A percentile compares a stretch with the other conserved stretches of the same genome.
Conservation (phyloP, 805 yeast species). For the Suhomyces canberraensis region DNA sequence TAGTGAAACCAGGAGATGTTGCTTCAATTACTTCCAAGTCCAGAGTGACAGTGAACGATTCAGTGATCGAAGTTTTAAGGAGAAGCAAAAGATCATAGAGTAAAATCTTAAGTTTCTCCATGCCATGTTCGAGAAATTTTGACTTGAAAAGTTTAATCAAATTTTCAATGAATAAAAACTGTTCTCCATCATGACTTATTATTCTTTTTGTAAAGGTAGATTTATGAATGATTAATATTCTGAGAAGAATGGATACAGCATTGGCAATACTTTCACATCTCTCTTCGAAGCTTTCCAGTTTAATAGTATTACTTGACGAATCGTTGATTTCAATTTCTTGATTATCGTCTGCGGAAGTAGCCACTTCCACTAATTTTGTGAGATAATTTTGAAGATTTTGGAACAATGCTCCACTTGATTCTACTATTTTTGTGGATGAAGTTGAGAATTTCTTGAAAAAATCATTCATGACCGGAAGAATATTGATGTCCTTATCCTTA, state of each 20-base stretch:
- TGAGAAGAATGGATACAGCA: constrained; percentile 47
- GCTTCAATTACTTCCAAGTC: constrained; percentile 1
- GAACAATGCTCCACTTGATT: constrained; percentile 20
- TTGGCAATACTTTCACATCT: constrained; percentile 11
- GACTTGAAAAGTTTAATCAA: constrained; percentile 46
- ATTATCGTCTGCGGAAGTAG: constrained; percentile 7
- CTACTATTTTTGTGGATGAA: constrained; percentile 21
- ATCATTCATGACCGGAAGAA: constrained; percentile 40
- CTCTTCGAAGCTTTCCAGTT: neutral
- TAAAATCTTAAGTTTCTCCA: constrained; percentile 52
- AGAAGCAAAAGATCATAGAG: constrained; percentile 58
- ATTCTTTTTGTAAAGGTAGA: constrained; percentile 41
- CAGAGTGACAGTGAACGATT: constrained; percentile 4
- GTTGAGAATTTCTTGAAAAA: constrained; percentile 48
- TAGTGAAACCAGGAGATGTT: constrained; percentile 2
- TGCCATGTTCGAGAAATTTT: constrained; percentile 28
- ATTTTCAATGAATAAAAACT: constrained; percentile 46
- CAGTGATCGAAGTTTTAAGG: constrained; percentile 41
- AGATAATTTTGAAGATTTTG: constrained; percentile 20
- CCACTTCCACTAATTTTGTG: constrained; percentile 16
- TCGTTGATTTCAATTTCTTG: neutral
- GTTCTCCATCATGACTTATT: constrained; percentile 39
- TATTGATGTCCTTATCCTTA: constrained; percentile 12
- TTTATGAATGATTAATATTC: constrained; percentile 59
- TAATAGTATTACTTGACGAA: too few species aligned